These are phyloP conservation scores for Alisma plantagoaquatica DNA, from an alignment of 106 monocot species.

Conservation along the genomic window DNA sequence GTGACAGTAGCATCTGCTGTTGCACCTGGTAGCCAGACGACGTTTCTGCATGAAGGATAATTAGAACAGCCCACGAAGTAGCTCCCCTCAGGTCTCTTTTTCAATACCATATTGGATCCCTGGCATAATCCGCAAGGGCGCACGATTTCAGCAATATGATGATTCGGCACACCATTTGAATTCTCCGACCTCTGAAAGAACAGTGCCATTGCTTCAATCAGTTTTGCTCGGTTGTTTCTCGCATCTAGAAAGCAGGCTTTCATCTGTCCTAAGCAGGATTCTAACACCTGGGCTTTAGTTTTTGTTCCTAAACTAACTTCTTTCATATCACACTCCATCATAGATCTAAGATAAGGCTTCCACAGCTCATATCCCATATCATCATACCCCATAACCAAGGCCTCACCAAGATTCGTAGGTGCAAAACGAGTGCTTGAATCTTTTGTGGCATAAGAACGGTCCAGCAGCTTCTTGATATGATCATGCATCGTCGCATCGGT, in stretches of 20 bases:
- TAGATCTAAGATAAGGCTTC: conserved; percentile 91
- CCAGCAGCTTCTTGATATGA: conserved; percentile 96
- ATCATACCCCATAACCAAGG: conserved; percentile 96
- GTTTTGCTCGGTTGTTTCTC: conserved; percentile 58
- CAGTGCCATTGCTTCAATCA: conserved; percentile 75
- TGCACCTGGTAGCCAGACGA: conserved; percentile 93
- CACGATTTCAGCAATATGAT: conserved; percentile 30
- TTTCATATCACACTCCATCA: conserved; percentile 93
- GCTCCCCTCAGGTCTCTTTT: conserved; percentile 60
- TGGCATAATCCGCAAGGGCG: conserved; percentile 54
- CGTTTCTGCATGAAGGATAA: conserved; percentile 93
- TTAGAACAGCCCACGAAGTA: conserved; percentile 87
- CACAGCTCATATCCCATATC: conserved; percentile 99
- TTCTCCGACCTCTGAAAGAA: conserved; percentile 93
- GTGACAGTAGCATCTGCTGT: conserved; percentile 85
- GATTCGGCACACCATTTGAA: conserved; percentile 35
- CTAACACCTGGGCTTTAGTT: conserved; percentile 79
- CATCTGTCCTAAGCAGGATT: conserved; percentile 83
- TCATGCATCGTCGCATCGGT: conserved; percentile 99
- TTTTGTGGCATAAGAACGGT: conserved; percentile 85
- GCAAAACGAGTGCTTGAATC: conserved; percentile 90
- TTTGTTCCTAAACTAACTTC: conserved; percentile 81
- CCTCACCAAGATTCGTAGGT: conserved; percentile 97
- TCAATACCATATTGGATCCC: conserved; percentile 84
- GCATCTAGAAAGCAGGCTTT: conserved; percentile 96